Base-by-base conservation (phyloP, 179 eudicot species). In the Amaranthus tricolor region DNA sequence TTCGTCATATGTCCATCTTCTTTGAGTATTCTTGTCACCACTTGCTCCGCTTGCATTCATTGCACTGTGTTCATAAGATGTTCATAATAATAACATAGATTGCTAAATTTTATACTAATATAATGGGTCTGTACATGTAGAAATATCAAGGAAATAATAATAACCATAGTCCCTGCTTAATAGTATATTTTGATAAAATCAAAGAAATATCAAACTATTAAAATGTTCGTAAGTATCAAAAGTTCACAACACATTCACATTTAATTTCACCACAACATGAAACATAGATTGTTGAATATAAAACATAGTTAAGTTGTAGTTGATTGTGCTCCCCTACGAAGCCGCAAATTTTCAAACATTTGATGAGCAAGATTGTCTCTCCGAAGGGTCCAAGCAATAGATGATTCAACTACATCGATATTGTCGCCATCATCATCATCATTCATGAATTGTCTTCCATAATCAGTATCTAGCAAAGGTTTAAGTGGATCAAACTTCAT, bases 1-100 rank as follows among this genome's bases (percentile, higher is more conserved):
- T 73, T 73, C 61, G 13, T 73, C 68, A 0, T 3, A 6, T 6
- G 20, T 62, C 68, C 76, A 73, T 14, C 76, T 50, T 43, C 76
- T 73, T 4, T 24, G 76, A 31, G 50, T 17, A 14, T 5, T 62
- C 40, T 50, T 73, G 1, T 72, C 75, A 61, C 15, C 1, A 54
- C 73, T 31, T 9, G 40, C 54, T 21, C 55, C 16, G 24, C 43
- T 68, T 24, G 45, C 72, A 0, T 9, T 24, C 59, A 68, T 67
- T 9, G 40, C 19, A 17, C 13, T 19, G n/a, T 5, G 20, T 6
- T 20, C 2, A 9, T 44, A 47, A 68, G 7, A 20, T 50, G 21
- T 9, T 50, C 24, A 49, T 56, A 67, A 14, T 62, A 21, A 21
- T 24, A 24, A 24, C 31, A 24, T 24, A 24, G 31, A 24, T 24